Evolutionary conservation across 2,329 filamentous ascomycete genomes (phyloP), one percentile per base, ranked within the genome.

Genomic region (Colletotrichum graminicola): DNA sequence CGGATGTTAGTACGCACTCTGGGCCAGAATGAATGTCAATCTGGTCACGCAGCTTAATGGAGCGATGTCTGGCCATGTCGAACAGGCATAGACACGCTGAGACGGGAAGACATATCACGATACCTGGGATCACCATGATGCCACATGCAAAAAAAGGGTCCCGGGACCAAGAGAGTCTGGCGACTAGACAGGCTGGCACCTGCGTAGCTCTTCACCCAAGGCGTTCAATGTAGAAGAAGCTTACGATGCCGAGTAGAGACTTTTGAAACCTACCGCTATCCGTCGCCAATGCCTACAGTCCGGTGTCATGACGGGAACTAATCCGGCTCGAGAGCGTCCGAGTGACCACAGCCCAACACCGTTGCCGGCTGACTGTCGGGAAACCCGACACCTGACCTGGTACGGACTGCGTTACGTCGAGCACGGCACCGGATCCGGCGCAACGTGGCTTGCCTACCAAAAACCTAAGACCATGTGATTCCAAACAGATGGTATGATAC

Each of bases 111-210:
- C 16, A 43, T 21, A 4, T 2, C 21, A 29, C 0, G n/a, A 18
- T 39, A 52, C 45, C 64, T 71, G 59, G 11, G 52, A 68, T 16
- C 23, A 62, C 16, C 45, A 63, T 59, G 16, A 68, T 68, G 43
- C 57, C 16, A 18, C 16, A 21, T 43, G 16, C 52, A 29, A n/a
- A 62, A 62, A 52, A 1, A 63, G 1, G 3, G 54, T 36, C 3
- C 45, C 45, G 5, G 45, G 43, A 3, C 43, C 26, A n/a, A 49
- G 6, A n/a, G n/a, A 16, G 12, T 29, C 45, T 14, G 0, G 1
- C 18, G 3, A 4, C 11, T 29, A 21, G 0, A 10, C 11, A 39
- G 43, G 10, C 10, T 43, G 57, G 32, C 36, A 52, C 11, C 23
- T 49, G 6, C 43, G n/a, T 6, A 67, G 55, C 5, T 62, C 63